phyloP scores from a whole-genome alignment of 2,329 filamentous ascomycete species.

The Neofusicoccum umdonicola region DNA sequence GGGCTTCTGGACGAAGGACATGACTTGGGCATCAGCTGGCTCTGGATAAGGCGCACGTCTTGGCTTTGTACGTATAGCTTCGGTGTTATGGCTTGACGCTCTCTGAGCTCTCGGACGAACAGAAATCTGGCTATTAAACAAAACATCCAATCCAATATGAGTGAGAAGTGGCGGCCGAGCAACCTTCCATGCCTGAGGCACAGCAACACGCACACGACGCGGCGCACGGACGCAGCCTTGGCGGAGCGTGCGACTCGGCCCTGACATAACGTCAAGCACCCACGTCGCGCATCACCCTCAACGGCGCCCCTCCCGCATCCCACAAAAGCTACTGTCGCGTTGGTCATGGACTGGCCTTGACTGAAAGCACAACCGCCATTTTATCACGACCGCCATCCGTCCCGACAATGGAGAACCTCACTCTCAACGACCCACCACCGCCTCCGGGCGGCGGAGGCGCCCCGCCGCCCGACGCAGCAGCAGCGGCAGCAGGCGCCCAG shows the following conservation, averaged over 20 bases:
- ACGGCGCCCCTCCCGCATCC: conserved; percentile 1
- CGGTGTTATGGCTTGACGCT: background rate
- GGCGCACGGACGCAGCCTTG: background rate
- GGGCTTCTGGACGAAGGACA: conserved; percentile 2
- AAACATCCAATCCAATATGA: too few species aligned
- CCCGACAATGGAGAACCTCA: conserved; percentile 20
- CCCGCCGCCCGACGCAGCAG: background rate
- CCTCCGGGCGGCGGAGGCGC: background rate
- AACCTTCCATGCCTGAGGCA: background rate
- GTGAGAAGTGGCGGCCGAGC: too few species aligned
- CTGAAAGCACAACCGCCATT: background rate
- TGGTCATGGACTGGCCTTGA: conserved; percentile 19
- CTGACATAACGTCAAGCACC: conserved; percentile 17
- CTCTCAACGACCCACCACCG: conserved; percentile 17
- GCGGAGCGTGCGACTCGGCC: background rate
- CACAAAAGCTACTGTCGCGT: background rate
- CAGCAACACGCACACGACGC: background rate
- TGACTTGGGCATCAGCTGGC: conserved; percentile 11
- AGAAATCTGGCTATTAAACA: too few species aligned
- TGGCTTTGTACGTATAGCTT: conserved; percentile 1
- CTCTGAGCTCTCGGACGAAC: background rate
- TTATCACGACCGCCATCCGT: background rate
- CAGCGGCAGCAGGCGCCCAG: background rate
- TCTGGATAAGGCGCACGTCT: conserved; percentile 1
- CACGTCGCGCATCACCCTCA: conserved; percentile 1